These are phyloP conservation scores for Zizania latifolia DNA, from an alignment of 176 grass and related monocot genomes.

Conservation along the genomic window DNA sequence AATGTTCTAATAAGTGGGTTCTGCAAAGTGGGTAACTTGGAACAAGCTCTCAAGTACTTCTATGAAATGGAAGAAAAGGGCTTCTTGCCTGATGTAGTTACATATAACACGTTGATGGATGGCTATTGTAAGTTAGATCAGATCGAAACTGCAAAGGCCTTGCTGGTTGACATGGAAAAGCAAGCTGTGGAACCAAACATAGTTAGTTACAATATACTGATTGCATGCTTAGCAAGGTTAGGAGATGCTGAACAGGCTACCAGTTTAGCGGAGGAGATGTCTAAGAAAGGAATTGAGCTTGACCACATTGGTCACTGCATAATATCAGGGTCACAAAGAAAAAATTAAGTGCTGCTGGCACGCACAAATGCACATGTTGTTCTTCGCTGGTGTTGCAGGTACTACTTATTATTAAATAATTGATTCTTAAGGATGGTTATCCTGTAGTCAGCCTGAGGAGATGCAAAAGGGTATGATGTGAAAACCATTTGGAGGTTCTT, in stretches of 20 bases:
- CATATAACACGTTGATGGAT: conserved; percentile 33
- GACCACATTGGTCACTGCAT: conserved; percentile 19
- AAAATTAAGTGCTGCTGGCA: neutral
- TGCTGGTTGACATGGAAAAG: conserved; percentile 28
- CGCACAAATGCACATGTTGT: neutral
- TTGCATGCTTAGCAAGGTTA: conserved; percentile 22
- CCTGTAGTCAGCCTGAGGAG: neutral
- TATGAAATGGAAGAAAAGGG: conserved; percentile 19
- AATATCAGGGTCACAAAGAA: conserved; percentile 18
- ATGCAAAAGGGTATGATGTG: neutral
- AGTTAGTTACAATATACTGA: conserved; percentile 17
- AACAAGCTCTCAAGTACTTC: conserved; percentile 20
- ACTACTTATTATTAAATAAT: neutral
- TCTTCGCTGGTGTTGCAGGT: neutral
- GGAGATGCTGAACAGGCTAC: conserved; percentile 28
- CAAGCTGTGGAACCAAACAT: conserved; percentile 21
- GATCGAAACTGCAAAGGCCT: conserved; percentile 16
- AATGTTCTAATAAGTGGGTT: conserved; percentile 32
- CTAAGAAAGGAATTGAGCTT: conserved; percentile 20
- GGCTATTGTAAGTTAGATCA: conserved; percentile 30
- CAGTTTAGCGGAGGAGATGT: conserved; percentile 25
- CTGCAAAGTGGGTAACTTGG: conserved; percentile 32
- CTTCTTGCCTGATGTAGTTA: conserved; percentile 10
- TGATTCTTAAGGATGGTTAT: neutral
- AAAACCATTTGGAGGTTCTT: neutral